Conservation (phyloP, 1,284 basidiomycete species). For the Cutaneotrichosporon sp. region DNA sequence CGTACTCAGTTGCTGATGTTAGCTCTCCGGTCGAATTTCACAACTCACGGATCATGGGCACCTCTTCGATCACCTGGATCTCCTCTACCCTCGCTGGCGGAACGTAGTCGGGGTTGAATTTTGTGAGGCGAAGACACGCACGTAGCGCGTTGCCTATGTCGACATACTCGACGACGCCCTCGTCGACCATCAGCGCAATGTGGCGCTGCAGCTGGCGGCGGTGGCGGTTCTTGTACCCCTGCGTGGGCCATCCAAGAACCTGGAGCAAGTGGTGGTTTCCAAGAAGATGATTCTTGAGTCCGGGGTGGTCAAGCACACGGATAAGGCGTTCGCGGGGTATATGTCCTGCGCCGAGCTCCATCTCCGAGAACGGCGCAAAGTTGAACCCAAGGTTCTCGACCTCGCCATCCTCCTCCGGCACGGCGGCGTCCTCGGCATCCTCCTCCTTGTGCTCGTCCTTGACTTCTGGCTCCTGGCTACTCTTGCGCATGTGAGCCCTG, state of each 20-base stretch:
- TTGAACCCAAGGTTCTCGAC: conserved; percentile 31
- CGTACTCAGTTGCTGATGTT: conserved; percentile 21
- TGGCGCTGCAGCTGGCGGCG: conserved; percentile 36
- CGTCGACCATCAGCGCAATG: conserved; percentile 32
- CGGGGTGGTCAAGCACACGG: conserved; percentile 42
- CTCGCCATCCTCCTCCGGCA: conserved; percentile 24
- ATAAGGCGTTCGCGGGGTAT: conserved; percentile 41
- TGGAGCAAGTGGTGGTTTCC: conserved; percentile 34
- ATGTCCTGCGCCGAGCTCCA: conserved; percentile 40
- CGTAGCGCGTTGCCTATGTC: conserved; percentile 34
- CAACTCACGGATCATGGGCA: conserved; percentile 9
- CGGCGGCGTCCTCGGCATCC: conserved; percentile 7
- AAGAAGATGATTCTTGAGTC: conserved; percentile 44
- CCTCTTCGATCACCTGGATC: conserved; percentile 9
- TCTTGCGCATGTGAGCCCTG: conserved; percentile 21
- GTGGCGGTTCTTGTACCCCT: conserved; percentile 25
- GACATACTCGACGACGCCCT: conserved; percentile 39
- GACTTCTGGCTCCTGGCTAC: not conserved
- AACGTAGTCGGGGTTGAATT: conserved; percentile 40
- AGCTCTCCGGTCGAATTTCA: not conserved
- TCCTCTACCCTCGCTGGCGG: conserved; percentile 12
- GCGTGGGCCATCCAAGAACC: conserved; percentile 23
- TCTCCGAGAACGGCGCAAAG: conserved; percentile 37
- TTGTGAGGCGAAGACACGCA: conserved; percentile 41
- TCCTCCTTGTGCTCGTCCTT: not conserved